Conservation (phyloP, 805 yeast genomes). For the Pichia deserticola region DNA sequence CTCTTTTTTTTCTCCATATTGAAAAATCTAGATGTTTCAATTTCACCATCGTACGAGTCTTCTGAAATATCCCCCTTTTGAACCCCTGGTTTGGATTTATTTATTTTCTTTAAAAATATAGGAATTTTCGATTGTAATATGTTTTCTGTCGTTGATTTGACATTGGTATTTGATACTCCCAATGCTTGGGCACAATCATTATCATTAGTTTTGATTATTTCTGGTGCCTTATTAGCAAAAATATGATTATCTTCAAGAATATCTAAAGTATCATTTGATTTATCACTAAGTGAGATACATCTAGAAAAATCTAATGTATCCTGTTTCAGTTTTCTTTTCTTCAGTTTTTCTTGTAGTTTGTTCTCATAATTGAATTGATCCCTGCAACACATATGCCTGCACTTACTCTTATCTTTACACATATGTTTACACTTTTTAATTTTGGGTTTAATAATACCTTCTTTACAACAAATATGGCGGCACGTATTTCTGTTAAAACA, state of each 20-base stretch:
- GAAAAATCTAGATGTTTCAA: not conserved
- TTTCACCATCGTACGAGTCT: not conserved
- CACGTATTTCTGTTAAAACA: conserved; percentile 35
- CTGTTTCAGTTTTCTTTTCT: not conserved
- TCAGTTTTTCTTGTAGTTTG: not conserved
- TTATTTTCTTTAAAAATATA: conserved; percentile 1
- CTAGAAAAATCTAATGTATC: conserved; percentile 1
- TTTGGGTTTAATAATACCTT: conserved; percentile 25
- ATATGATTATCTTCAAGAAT: not conserved
- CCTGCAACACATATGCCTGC: conserved; percentile 31
- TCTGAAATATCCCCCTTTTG: too few relatives aligned
- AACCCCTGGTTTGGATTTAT: not conserved
- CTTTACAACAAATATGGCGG: conserved; percentile 42
- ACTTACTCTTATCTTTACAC: conserved; percentile 33
- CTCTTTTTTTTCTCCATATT: not conserved
- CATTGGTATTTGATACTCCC: too few relatives aligned
- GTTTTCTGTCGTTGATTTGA: not conserved
- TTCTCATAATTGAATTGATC: conserved; percentile 10
- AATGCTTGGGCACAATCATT: too few relatives aligned
- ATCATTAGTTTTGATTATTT: too few relatives aligned
- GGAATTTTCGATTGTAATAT: not conserved
- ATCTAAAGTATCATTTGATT: not conserved
- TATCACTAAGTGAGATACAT: not conserved
- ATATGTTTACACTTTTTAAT: conserved; percentile 30
- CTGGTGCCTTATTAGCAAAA: not conserved